Conservation (phyloP, 2,329 filamentous ascomycete genomes). For the Neofusicoccum ribis region DNA sequence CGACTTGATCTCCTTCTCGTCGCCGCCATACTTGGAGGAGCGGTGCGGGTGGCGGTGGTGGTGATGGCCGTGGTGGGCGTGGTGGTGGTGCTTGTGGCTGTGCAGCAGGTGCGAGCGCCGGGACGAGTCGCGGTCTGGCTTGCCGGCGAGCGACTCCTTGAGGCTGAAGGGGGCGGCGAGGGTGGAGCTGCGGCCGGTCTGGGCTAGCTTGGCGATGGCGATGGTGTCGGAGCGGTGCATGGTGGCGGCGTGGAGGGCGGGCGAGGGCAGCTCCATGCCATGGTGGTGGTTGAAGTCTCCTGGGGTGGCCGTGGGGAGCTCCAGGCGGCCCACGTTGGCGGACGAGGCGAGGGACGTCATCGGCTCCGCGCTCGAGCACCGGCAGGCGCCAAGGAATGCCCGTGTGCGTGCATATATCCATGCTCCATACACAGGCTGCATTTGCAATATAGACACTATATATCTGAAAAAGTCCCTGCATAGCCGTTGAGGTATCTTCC, state of each 20-base stretch:
- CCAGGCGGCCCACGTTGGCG: not conserved
- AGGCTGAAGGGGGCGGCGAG: constrained; percentile 14
- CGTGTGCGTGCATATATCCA: not conserved
- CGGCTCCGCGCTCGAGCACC: not conserved
- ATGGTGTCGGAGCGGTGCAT: constrained; percentile 11
- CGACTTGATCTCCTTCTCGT: constrained; percentile 37
- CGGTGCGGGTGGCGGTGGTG: constrained; percentile 26
- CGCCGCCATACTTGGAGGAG: constrained; percentile 39
- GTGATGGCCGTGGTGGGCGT: constrained; percentile 26
- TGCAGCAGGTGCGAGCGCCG: constrained; percentile 33
- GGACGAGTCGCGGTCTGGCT: constrained; percentile 16
- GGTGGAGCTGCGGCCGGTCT: constrained; percentile 15
- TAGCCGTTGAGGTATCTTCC: not conserved
- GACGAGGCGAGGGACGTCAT: constrained; percentile 17
- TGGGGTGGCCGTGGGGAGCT: not conserved
- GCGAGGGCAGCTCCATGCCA: constrained; percentile 1
- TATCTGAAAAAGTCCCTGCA: not conserved
- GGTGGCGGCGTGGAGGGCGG: constrained; percentile 2
- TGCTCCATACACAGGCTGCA: not conserved
- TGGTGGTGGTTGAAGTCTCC: not conserved
- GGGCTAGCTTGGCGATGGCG: constrained; percentile 12
- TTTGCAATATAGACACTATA: not conserved
- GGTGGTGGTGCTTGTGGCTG: constrained; percentile 26
- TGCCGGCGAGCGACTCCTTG: not conserved
- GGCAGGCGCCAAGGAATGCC: not conserved